A percentile compares a stretch with the other conserved stretches of the same genome.
These are phyloP conservation scores for Saccharomycopsis microspora DNA, from an alignment of 805 yeast species.

Conservation along the genomic window DNA sequence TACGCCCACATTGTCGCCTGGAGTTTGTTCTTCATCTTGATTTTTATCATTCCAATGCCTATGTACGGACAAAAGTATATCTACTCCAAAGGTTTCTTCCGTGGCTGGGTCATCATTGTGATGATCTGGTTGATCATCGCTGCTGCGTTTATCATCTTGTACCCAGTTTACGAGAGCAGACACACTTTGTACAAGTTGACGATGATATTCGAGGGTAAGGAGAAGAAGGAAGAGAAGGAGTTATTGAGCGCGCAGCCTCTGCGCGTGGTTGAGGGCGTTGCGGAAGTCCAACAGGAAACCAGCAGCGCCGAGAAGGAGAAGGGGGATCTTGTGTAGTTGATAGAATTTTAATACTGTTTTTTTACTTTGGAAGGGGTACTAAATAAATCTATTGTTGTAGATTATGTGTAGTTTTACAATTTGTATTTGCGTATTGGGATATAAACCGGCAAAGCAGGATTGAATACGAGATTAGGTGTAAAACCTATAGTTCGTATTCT, in stretches of 20 bases:
- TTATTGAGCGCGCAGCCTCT: constrained; percentile 1
- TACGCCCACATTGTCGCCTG: constrained; percentile 19
- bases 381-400: too few relatives aligned
- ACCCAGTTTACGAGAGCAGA: constrained; percentile 26
- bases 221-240: constrained; percentile 6
- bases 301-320: too few relatives aligned
- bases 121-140: constrained; percentile 26
- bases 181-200: constrained; percentile 17
- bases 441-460: too few relatives aligned
- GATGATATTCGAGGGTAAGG: constrained; percentile 17
- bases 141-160: constrained; percentile 22
- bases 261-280: background rate
- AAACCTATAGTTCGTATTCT: too few relatives aligned
- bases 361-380: too few relatives aligned
- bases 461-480: too few relatives aligned
- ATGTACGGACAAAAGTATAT: constrained; percentile 25
- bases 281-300: background rate
- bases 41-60: constrained; percentile 24
- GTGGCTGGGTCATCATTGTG: constrained; percentile 25
- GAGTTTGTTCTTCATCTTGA: constrained; percentile 20
- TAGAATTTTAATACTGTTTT: too few relatives aligned
- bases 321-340: too few relatives aligned
- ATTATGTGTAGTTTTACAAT: too few relatives aligned
- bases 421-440: too few relatives aligned
- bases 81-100: constrained; percentile 23